phyloP scores from a whole-genome alignment of 768 basidiomycete species.

The Psilocybe azurescens region DNA sequence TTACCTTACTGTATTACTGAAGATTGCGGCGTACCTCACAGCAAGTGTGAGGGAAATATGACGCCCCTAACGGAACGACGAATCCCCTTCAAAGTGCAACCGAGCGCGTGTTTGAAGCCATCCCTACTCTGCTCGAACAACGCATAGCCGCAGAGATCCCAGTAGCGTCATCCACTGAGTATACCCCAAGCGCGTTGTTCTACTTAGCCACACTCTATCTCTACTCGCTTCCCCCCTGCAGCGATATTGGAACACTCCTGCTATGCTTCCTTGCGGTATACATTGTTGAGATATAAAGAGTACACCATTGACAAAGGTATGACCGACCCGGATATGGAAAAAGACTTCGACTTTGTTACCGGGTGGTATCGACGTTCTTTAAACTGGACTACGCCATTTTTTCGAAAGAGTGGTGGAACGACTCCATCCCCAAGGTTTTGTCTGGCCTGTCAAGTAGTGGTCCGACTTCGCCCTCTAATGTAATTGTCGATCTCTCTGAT shows the following conservation, averaged over 20 bases:
- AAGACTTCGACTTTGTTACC: neutral
- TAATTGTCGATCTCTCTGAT: no score
- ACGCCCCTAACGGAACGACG: no score
- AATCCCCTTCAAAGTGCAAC: no score
- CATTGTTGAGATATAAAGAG: neutral
- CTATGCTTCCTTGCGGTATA: neutral
- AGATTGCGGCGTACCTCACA: no score
- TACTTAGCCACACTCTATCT: neutral
- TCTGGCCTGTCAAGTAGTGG: no score
- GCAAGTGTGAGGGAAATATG: no score
- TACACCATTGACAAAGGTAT: slow-evolving; percentile 1
- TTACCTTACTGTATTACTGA: no score
- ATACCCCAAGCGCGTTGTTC: neutral
- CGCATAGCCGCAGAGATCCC: no score
- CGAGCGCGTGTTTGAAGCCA: neutral
- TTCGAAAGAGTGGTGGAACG: neutral
- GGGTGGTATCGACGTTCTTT: no score
- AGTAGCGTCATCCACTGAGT: neutral
- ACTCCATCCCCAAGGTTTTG: no score
- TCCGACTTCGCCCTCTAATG: no score
- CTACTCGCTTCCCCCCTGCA: neutral
- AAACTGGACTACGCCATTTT: neutral
- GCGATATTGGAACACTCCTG: neutral
- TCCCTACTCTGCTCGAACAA: neutral
- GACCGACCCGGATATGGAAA: neutral